These are phyloP conservation scores for Melastoma malabathricum DNA, from an alignment of 345 rosid species.

Conservation along the genomic window DNA sequence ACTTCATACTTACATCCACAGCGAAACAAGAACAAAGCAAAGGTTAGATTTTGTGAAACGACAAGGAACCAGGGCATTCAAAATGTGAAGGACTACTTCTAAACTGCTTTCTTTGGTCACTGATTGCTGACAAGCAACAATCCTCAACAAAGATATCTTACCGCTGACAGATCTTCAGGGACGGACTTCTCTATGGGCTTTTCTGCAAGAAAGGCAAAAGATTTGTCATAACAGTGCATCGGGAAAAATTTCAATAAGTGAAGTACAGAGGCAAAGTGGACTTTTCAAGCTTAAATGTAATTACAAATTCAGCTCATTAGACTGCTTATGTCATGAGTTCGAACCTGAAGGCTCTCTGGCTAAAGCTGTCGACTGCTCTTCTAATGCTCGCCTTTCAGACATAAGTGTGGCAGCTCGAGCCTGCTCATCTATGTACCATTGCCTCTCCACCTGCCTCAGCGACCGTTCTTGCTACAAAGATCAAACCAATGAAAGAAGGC, in stretches of 20 bases:
- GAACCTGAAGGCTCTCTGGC: slow-evolving; percentile 44
- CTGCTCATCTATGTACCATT: slow-evolving; percentile 46
- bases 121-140: neutral
- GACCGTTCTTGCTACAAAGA: slow-evolving; percentile 46
- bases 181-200: too few relatives aligned
- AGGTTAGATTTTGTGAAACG: neutral
- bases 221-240: neutral
- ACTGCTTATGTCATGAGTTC: neutral
- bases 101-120: neutral
- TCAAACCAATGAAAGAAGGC: slow-evolving; percentile 5
- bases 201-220: neutral
- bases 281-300: neutral
- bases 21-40: neutral
- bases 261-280: neutral
- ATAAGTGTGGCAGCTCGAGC: slow-evolving; percentile 38
- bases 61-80: neutral
- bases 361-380: slow-evolving; percentile 41
- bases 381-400: slow-evolving; percentile 69
- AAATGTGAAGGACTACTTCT: neutral
- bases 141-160: too few relatives aligned
- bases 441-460: slow-evolving; percentile 56
- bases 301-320: neutral
- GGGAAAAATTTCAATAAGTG: neutral
- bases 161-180: too few relatives aligned
- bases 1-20: neutral